A percentile compares a stretch with the other conserved stretches of the same genome.
Evolutionary conservation across 2,329 filamentous ascomycete genomes (phyloP).

Genomic region (Cladosporium sp.): DNA sequence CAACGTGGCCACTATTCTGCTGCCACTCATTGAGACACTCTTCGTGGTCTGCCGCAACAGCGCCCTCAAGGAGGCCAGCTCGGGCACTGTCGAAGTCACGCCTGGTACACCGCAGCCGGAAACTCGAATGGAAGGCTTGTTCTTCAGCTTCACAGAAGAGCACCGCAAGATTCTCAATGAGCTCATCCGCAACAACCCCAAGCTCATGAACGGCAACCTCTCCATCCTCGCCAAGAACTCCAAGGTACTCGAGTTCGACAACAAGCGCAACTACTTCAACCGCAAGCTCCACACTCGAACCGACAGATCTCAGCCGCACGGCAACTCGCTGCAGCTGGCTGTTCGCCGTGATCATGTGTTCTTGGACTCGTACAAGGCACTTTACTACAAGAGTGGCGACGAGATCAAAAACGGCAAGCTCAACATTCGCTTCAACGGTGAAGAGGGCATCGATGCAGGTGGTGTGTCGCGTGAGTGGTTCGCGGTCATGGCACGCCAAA

Average conservation of each 20-base stretch:
- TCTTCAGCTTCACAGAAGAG: conserved; percentile 97
- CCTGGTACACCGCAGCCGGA: conserved; percentile 71
- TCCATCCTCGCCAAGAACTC: conserved; percentile 95
- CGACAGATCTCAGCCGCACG: conserved; percentile 65
- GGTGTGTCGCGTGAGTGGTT: conserved; percentile 99
- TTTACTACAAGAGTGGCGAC: conserved; percentile 93
- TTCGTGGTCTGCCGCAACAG: conserved; percentile 99
- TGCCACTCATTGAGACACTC: conserved; percentile 89
- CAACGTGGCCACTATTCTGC: conserved; percentile 90
- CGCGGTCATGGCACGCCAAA: conserved; percentile 91
- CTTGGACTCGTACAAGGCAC: conserved; percentile 95
- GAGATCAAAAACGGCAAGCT: conserved; percentile 99
- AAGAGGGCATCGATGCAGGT: conserved; percentile 96
- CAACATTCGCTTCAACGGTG: conserved; percentile 93
- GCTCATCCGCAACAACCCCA: conserved; percentile 92
- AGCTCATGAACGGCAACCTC: conserved; percentile 98
- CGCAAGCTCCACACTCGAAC: conserved; percentile 79
- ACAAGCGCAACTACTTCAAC: conserved; percentile 98
- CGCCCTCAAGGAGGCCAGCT: conserved; percentile 62
- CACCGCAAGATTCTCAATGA: conserved; percentile 98
- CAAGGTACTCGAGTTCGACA: conserved; percentile 98
- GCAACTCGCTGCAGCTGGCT: conserved; percentile 76
- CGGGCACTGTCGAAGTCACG: conserved; percentile 44
- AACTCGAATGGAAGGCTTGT: conserved; percentile 77
- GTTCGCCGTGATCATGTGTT: conserved; percentile 94